Conservation (phyloP, 495 filamentous ascomycete genomes). For the Aspergillus coremiiformis region DNA sequence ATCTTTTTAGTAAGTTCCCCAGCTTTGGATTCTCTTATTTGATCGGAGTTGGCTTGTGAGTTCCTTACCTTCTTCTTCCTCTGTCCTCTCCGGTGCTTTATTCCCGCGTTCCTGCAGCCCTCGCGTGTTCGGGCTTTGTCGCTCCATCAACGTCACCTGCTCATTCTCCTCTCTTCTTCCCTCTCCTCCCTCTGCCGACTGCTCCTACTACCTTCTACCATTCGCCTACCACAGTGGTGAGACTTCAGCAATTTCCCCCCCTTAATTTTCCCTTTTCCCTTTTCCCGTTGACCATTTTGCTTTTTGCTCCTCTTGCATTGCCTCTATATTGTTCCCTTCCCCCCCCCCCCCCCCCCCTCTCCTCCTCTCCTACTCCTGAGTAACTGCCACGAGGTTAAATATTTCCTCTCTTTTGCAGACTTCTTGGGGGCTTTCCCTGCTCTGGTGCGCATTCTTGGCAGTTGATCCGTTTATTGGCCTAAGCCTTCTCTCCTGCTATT, state of each 20-base stretch:
- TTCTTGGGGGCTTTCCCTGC: slow-evolving; percentile 9
- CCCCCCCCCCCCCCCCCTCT: not conserved
- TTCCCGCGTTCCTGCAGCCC: slow-evolving; percentile 32
- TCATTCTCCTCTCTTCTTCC: slow-evolving; percentile 12
- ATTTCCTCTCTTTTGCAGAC: slow-evolving; percentile 2
- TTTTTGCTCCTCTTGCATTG: not conserved
- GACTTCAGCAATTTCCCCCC: slow-evolving; percentile 11
- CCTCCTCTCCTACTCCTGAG: slow-evolving; percentile 7
- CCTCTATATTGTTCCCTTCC: slow-evolving; percentile 1
- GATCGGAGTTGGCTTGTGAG: slow-evolving; percentile 14
- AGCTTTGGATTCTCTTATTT: slow-evolving; percentile 3
- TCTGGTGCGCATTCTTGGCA: slow-evolving; percentile 22
- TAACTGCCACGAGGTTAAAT: not conserved
- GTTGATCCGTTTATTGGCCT: slow-evolving; percentile 18
- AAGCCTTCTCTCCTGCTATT: slow-evolving; percentile 22
- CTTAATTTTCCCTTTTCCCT: slow-evolving; percentile 3
- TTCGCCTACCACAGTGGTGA: slow-evolving; percentile 12
- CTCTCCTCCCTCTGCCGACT: slow-evolving; percentile 10
- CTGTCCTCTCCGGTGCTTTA: slow-evolving; percentile 22
- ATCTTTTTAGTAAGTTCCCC: not conserved
- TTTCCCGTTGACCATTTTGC: slow-evolving; percentile 6
- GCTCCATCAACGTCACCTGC: slow-evolving; percentile 33
- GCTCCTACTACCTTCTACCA: slow-evolving; percentile 10
- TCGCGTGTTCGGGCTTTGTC: slow-evolving; percentile 27
- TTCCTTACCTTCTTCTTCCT: slow-evolving; percentile 17